phyloP scores from a whole-genome alignment of 805 yeast genomes.

The Starmerella floris region DNA sequence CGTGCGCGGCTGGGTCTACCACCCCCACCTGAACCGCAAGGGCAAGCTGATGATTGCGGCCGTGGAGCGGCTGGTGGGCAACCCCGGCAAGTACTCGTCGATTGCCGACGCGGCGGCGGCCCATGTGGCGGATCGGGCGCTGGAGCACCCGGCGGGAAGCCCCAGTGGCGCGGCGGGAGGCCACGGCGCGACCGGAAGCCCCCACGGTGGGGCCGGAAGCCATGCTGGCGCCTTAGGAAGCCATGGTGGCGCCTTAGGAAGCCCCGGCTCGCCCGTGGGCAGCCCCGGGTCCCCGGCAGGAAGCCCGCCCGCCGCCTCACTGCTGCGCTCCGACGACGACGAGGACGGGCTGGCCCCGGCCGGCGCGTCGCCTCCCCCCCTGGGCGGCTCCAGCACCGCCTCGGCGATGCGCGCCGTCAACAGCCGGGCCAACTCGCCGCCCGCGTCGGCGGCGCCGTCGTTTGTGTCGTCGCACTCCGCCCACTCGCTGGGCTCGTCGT shows the following conservation, averaged over 20 bases:
- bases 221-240: neutral
- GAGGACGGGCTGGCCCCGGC: neutral
- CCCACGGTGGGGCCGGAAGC: neutral
- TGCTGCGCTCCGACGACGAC: neutral
- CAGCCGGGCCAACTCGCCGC: neutral
- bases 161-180: neutral
- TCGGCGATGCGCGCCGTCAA: neutral
- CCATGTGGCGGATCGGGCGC: constrained; percentile 2
- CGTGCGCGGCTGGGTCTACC: constrained; percentile 56
- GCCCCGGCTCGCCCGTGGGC: neutral
- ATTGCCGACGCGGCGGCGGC: constrained; percentile 15
- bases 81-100: constrained; percentile 21
- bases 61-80: constrained; percentile 22
- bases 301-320: neutral
- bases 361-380: neutral
- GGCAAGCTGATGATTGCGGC: constrained; percentile 42
- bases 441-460: neutral
- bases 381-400: neutral
- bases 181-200: neutral
- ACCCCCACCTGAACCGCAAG: constrained; percentile 63
- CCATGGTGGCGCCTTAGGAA: neutral
- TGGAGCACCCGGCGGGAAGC: neutral
- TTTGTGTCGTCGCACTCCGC: neutral
- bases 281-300: neutral
- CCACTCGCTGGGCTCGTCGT: neutral